Evolutionary conservation across 768 basidiomycete species (phyloP), one percentile per base, ranked within the genome.

Genomic region (Pleurotus djamor): DNA sequence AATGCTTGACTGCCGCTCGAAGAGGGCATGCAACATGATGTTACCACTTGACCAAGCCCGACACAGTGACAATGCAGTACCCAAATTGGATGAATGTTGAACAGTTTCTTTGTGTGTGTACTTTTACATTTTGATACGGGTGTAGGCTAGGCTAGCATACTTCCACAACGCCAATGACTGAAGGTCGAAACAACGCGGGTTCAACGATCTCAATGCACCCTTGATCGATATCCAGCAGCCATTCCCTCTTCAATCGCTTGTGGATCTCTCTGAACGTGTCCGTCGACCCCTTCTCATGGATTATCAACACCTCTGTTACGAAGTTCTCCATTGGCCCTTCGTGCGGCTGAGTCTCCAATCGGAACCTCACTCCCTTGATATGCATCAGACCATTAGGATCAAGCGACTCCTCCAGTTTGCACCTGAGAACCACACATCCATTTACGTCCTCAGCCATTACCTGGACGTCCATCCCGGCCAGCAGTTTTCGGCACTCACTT

Each of bases 271-370:
- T 90, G 76, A 97, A 93, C 33, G 83, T 87, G 21, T 92, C 91
- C 45, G 85, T 77, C 14, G 94, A 88, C 4, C 96, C 96, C 71
- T 88, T 94, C 76, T 97, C 95, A 63, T 92, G 88, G 12, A 91
- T 79, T 52, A 96, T 68, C 14, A 81, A 76, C 64, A 96, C 71
- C 38, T 79, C 77, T 10, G 89, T 84, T 60, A 79, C 75, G 56
- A 69, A 72, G 8, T 72, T 68, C 49, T 69, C 69, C 36, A 70
- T 74, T 79, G 86, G 75, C 76, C 64, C 70, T 52, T 68, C 55
- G 32, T 71, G 74, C 55, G 72, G 73, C 34, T 82, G 77, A 64
- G 95, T 77, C 68, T 96, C 94, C 37, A 95, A 88, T 59, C 89
- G 84, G 77, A 98, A 98, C 64, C 85, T 85, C 38, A 88, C 86